These are phyloP conservation scores for Melanomma pulvis-pyrius DNA, from an alignment of 495 filamentous ascomycete genomes.

Conservation along the genomic window DNA sequence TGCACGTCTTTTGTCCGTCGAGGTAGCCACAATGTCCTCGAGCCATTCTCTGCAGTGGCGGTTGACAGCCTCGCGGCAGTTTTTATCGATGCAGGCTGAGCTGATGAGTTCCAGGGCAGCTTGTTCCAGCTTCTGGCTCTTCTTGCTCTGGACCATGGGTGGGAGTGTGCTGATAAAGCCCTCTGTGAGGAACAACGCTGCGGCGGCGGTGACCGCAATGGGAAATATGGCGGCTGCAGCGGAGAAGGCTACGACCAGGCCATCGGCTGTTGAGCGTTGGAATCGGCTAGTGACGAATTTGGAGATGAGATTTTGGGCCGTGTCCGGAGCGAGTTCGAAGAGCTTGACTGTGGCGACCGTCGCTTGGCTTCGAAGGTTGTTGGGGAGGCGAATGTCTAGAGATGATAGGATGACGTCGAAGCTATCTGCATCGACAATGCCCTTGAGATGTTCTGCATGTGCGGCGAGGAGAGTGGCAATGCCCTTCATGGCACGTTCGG, in stretches of 20 bases:
- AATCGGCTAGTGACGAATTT: constrained; percentile 65
- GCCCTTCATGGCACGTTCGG: constrained; percentile 62
- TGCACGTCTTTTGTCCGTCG: constrained; percentile 59
- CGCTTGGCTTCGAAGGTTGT: constrained; percentile 70
- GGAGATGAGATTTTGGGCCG: constrained; percentile 66
- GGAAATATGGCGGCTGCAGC: constrained; percentile 86
- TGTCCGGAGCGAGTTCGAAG: constrained; percentile 70
- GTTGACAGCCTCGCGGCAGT: constrained; percentile 75
- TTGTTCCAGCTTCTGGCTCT: constrained; percentile 62
- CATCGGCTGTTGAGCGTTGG: constrained; percentile 57
- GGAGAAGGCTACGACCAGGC: constrained; percentile 78
- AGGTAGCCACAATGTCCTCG: constrained; percentile 67
- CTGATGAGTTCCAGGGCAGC: constrained; percentile 85
- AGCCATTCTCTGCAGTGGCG: constrained; percentile 84
- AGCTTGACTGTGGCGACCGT: constrained; percentile 77
- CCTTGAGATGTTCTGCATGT: constrained; percentile 61
- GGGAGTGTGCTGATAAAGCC: constrained; percentile 73
- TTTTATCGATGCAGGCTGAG: constrained; percentile 79
- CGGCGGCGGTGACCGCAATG: constrained; percentile 68
- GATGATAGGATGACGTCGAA: constrained; percentile 78
- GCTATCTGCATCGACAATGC: constrained; percentile 72
- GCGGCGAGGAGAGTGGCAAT: constrained; percentile 64
- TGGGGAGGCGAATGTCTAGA: constrained; percentile 73
- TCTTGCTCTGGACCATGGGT: constrained; percentile 64
- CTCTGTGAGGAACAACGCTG: constrained; percentile 78